Conservation (phyloP, 1,284 basidiomycete genomes). For the Cutaneotrichosporon sp. region DNA sequence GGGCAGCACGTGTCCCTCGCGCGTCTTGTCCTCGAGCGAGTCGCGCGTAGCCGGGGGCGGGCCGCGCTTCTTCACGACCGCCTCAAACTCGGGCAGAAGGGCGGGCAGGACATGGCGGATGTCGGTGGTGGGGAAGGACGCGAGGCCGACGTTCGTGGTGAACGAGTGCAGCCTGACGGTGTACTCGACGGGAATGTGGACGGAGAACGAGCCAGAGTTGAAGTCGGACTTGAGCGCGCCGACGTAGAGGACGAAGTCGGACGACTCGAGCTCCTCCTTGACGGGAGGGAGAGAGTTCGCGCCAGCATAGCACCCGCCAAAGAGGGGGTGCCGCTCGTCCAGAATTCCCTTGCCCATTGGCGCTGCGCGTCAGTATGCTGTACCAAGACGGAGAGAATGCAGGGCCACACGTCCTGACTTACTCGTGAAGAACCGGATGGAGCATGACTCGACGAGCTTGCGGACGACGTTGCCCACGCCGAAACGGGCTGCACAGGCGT, state of each 20-base stretch:
- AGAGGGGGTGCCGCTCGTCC: conserved; percentile 73
- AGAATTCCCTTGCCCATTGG: conserved; percentile 75
- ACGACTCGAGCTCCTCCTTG: conserved; percentile 69
- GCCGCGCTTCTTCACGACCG: conserved; percentile 25
- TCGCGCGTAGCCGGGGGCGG: conserved; percentile 17
- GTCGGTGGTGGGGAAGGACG: conserved; percentile 51
- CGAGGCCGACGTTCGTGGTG: conserved; percentile 60
- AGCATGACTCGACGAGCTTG: conserved; percentile 65
- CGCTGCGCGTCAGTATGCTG: too few species aligned
- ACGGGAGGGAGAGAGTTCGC: conserved; percentile 66
- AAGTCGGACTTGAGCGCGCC: conserved; percentile 81
- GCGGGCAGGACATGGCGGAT: conserved; percentile 50
- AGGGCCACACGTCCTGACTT: conserved; percentile 8
- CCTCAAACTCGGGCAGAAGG: conserved; percentile 42
- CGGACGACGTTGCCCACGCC: conserved; percentile 64
- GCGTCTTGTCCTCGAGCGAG: conserved; percentile 31
- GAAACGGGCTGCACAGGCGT: conserved; percentile 81
- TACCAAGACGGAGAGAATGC: too few species aligned
- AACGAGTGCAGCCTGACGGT: conserved; percentile 73
- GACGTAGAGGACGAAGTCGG: conserved; percentile 78
- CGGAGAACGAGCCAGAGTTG: conserved; percentile 59
- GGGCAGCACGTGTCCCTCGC: conserved; percentile 23
- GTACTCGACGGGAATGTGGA: conserved; percentile 56
- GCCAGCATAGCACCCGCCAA: conserved; percentile 84
- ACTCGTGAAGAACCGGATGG: conserved; percentile 65